Evolutionary conservation across 768 basidiomycete species (phyloP).

Genomic region (Asterophora parasitica): DNA sequence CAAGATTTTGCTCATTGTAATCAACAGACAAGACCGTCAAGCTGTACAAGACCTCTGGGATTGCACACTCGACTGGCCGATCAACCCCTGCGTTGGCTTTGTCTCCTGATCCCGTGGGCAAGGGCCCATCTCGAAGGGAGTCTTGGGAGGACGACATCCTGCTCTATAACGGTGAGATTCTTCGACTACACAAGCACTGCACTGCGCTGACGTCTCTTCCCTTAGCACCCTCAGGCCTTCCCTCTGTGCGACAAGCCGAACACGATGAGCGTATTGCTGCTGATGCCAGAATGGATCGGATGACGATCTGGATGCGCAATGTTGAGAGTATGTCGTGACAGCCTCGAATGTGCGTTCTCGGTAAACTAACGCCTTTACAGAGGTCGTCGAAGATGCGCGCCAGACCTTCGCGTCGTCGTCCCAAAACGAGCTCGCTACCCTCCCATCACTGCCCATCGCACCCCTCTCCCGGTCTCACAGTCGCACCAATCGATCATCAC

Average conservation of each 20-base stretch:
- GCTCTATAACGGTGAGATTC: conserved; percentile 37
- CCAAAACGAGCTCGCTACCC: conserved; percentile 35
- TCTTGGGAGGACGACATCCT: conserved; percentile 50
- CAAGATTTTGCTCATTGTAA: not conserved
- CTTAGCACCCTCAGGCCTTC: conserved; percentile 47
- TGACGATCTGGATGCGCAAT: conserved; percentile 79
- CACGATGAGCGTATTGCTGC: conserved; percentile 49
- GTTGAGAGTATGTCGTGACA: conserved; percentile 64
- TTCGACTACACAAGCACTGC: not conserved
- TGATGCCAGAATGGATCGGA: conserved; percentile 57
- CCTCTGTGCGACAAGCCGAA: conserved; percentile 48
- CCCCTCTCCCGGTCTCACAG: conserved; percentile 47
- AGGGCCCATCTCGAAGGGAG: conserved; percentile 25
- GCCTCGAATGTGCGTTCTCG: not conserved
- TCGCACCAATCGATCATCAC: conserved; percentile 41
- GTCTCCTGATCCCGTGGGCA: conserved; percentile 32
- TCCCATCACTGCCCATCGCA: conserved; percentile 61
- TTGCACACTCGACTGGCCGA: conserved; percentile 39
- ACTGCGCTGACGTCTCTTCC: not conserved
- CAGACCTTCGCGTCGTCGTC: conserved; percentile 64
- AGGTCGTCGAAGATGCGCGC: conserved; percentile 77
- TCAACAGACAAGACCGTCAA: conserved; percentile 62
- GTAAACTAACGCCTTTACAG: conserved; percentile 31
- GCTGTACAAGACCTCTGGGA: conserved; percentile 59
- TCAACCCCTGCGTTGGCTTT: conserved; percentile 40